Evolutionary conservation across 805 yeast genomes (phyloP), one percentile per base, ranked within the genome.

Genomic region (Spathaspora passalidarum): DNA sequence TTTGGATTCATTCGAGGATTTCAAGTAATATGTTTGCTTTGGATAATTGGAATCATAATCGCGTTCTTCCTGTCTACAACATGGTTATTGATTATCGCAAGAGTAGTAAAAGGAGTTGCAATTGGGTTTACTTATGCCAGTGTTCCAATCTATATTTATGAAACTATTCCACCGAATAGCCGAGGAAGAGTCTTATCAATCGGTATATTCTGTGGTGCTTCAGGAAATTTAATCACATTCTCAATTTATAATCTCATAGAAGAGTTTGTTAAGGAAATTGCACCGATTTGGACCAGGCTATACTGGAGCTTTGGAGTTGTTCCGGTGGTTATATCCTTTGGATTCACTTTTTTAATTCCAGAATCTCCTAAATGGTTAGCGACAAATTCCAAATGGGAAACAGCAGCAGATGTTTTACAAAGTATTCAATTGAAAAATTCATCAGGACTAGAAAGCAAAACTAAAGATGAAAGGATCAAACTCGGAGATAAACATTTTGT

Each of bases 281-380:
- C 26, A 10, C 42, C 44, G 10, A 26, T 13, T 17, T 40, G 32
- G 34, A n/a, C 37, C 2, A 23, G 44, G n/a, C 14, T 43, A 19
- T 40, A 42, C 8, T 63, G 68, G 68, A 47, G 50, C 1, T 26
- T 52, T 14, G 60, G 55, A 36, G 32, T 48, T 4, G 14, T 52
- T 4, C 67, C 68, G 0, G 55, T 59, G 2, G 5, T 62, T 6
- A 14, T 56, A 6, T 46, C 62, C 18, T 34, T 59, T 2, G 29
- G 54, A 6, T 40, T 58, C 8, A 41, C 56, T 21, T 54, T 59
- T 25, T 48, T 58, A 23, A 49, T 65, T 1, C 68, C 69, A 4
- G 67, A 64, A 44, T 61, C 68, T 1, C 69, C 70, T 4, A 57
- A 56, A 48, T 65, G 69, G 69, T 48, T 53, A 42, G 54, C 55